Evolutionary conservation across 306 rosid genomes (phyloP).

Genomic region (Acacia acuminata): DNA sequence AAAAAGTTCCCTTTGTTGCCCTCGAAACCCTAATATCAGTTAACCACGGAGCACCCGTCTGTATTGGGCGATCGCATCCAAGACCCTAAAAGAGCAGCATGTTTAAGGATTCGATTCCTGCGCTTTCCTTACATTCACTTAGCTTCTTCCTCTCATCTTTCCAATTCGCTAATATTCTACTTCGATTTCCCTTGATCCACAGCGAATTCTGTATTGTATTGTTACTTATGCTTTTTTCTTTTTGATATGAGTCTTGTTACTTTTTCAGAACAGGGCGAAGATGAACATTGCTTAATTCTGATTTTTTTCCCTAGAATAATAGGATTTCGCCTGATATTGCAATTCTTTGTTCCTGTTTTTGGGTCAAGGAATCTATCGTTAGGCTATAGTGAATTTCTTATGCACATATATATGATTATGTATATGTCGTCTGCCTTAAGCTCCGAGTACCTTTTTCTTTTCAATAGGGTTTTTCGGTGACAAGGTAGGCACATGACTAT

Average conservation of each 20-base stretch:
- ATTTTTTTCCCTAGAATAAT: background rate
- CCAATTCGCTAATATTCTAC: background rate
- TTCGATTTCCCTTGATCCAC: background rate
- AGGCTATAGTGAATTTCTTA: constrained; percentile 18
- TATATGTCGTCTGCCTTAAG: constrained; percentile 24
- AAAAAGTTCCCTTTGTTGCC: no score
- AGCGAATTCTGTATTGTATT: background rate
- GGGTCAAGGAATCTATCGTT: constrained; percentile 45
- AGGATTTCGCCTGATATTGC: constrained; percentile 41
- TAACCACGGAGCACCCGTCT: no score
- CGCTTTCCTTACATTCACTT: background rate
- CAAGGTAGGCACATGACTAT: constrained; percentile 17
- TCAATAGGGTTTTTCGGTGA: constrained; percentile 24
- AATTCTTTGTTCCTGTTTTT: constrained; percentile 33
- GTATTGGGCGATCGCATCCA: no score
- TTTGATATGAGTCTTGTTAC: background rate
- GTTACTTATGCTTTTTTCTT: no score
- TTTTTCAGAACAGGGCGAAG: constrained; percentile 35
- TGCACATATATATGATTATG: background rate
- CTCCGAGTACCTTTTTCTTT: constrained; percentile 5
- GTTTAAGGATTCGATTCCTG: no score
- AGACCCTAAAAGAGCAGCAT: no score
- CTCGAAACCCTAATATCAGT: no score
- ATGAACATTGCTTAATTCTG: constrained; percentile 87
- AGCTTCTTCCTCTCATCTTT: no score